Conservation (phyloP, 139 green algal genomes). For the Chlamydomonas sp. region DNA sequence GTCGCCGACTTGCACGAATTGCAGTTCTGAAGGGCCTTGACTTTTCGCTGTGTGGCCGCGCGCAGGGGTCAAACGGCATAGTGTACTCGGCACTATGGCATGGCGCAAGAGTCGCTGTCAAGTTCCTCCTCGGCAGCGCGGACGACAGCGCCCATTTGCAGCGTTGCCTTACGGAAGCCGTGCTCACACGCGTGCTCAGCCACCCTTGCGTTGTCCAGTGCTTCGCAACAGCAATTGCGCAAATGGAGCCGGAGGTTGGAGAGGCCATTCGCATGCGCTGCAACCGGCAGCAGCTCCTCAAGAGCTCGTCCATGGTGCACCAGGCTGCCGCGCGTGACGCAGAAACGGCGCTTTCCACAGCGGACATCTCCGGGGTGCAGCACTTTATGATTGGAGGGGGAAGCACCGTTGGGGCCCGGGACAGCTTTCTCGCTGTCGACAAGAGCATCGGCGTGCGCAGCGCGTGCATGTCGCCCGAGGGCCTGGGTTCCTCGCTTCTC, state of each 20-base stretch:
- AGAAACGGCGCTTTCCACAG: no score
- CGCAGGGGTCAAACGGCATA: conserved; percentile 26
- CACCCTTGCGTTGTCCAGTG: conserved; percentile 38
- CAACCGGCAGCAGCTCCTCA: background rate
- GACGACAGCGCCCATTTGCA: conserved; percentile 15
- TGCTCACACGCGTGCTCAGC: conserved; percentile 24
- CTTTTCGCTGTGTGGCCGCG: background rate
- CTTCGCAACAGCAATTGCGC: conserved; percentile 29
- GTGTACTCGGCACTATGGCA: conserved; percentile 31
- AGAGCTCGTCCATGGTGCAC: conserved; percentile 3
- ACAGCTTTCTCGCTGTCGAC: no score
- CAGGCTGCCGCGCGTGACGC: no score
- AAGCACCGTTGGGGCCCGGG: no score
- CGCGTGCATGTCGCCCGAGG: no score
- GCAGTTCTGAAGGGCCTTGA: no score
- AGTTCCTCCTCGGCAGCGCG: conserved; percentile 18
- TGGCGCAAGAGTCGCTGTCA: conserved; percentile 22
- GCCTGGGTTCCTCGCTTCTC: no score
- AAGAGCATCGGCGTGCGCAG: no score
- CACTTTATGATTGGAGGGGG: no score
- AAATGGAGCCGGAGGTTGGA: conserved; percentile 12
- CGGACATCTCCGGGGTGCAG: no score
- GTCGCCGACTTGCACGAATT: background rate
- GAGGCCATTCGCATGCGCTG: background rate
- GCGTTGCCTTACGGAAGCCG: conserved; percentile 25